Evolutionary conservation across 2,329 filamentous ascomycete species (phyloP).

Genomic region (Myriosclerotinia scirpicola): DNA sequence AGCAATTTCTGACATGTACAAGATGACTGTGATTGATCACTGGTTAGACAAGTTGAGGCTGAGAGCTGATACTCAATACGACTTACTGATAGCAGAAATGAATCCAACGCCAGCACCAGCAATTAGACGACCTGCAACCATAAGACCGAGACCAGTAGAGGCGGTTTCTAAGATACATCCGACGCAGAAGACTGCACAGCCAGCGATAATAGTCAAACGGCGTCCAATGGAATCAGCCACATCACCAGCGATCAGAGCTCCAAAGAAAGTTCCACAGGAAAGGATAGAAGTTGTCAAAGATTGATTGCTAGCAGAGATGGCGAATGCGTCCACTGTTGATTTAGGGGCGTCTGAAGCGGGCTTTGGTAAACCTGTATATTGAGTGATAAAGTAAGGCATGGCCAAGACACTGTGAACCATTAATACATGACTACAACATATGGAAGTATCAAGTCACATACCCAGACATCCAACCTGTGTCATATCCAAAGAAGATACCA

Average conservation of each 20-base stretch:
- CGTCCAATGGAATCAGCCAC: conserved; percentile 72
- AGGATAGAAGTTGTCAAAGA: conserved; percentile 69
- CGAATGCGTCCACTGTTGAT: conserved; percentile 28
- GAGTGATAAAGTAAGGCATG: conserved; percentile 32
- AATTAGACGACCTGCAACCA: conserved; percentile 66
- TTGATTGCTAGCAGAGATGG: conserved; percentile 49
- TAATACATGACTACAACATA: not conserved
- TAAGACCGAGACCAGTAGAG: conserved; percentile 48
- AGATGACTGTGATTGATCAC: conserved; percentile 59
- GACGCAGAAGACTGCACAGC: conserved; percentile 68
- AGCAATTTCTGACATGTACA: conserved; percentile 67
- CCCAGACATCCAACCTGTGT: conserved; percentile 66
- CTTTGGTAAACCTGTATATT: conserved; percentile 28
- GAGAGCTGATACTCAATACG: conserved; percentile 46
- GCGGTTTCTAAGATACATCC: conserved; percentile 63
- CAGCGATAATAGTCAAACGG: conserved; percentile 64
- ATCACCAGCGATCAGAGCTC: conserved; percentile 75
- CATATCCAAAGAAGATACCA: conserved; percentile 58
- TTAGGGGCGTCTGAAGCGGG: conserved; percentile 9
- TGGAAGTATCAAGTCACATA: not conserved
- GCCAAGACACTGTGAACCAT: conserved; percentile 26
- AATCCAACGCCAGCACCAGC: conserved; percentile 79
- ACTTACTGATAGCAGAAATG: conserved; percentile 64
- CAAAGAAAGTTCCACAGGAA: conserved; percentile 77
- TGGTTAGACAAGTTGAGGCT: conserved; percentile 58